Evolutionary conservation across 1,284 basidiomycete genomes (phyloP).

Genomic region (Boletellus deceptivus): DNA sequence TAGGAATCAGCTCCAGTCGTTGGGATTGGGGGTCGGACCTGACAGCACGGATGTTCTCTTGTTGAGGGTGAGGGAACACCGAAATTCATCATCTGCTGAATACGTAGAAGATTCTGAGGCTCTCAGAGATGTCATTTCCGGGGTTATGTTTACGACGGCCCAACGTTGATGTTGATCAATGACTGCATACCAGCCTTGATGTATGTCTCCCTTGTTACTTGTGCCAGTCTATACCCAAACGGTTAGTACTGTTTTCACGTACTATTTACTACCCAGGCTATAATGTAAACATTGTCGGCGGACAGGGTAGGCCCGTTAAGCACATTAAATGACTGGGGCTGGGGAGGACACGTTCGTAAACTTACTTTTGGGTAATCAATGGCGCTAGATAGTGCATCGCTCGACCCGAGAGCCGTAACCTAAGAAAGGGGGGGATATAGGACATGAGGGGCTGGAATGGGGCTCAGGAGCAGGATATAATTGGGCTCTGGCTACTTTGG

Average conservation of each 20-base stretch:
- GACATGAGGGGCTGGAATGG: slow-evolving; percentile 20
- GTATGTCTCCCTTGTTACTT: neutral
- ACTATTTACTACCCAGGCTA: neutral
- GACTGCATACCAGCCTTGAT: neutral
- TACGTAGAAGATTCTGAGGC: slow-evolving; percentile 19
- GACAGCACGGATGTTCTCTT: slow-evolving; percentile 6
- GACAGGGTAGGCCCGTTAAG: slow-evolving; percentile 6
- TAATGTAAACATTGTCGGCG: slow-evolving; percentile 1
- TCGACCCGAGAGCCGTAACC: neutral
- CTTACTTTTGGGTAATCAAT: slow-evolving; percentile 17
- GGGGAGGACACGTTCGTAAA: slow-evolving; percentile 25
- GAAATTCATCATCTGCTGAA: neutral
- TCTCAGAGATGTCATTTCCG: slow-evolving; percentile 17
- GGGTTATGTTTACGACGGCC: neutral
- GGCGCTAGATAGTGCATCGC: slow-evolving; percentile 13
- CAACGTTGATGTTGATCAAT: neutral
- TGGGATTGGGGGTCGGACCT: slow-evolving; percentile 7
- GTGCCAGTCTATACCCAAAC: neutral
- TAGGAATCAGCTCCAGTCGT: slow-evolving; percentile 8
- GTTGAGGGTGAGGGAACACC: slow-evolving; percentile 15
- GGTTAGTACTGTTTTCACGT: neutral
- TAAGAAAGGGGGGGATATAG: neutral
- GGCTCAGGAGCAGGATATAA: slow-evolving; percentile 2
- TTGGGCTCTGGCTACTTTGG: slow-evolving; percentile 7
- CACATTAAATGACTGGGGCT: slow-evolving; percentile 15